These are phyloP conservation scores for Fusarium burgessii DNA, from an alignment of 2,329 filamentous ascomycete genomes.

Conservation along the genomic window DNA sequence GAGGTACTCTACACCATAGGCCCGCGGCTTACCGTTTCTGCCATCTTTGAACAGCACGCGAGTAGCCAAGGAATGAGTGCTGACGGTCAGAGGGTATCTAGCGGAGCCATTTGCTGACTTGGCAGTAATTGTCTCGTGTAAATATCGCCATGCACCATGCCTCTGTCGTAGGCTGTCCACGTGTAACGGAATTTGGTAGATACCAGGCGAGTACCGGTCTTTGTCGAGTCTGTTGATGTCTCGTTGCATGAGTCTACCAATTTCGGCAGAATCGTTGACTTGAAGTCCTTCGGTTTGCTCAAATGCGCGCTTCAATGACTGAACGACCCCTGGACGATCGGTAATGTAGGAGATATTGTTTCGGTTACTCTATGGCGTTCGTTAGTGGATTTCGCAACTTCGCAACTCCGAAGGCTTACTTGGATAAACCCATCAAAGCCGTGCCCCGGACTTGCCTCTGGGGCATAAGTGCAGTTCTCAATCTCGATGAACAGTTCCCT, in stretches of 20 bases:
- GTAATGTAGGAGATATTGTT: constrained; percentile 39
- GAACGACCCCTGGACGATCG: constrained; percentile 21
- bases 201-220: constrained; percentile 46
- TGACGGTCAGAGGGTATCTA: constrained; percentile 57
- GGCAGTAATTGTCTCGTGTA: constrained; percentile 47
- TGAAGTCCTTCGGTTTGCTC: constrained; percentile 24
- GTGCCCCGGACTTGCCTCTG: constrained; percentile 52
- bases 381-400: neutral
- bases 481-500: constrained; percentile 54
- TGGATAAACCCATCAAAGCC: constrained; percentile 56
- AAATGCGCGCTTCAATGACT: constrained; percentile 19
- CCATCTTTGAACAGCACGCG: constrained; percentile 50
- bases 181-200: constrained; percentile 49
- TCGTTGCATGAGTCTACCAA: constrained; percentile 44
- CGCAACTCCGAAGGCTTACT: constrained; percentile 5
- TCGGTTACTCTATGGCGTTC: constrained; percentile 24
- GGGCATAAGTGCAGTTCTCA: constrained; percentile 57
- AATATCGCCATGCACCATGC: constrained; percentile 27
- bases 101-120: constrained; percentile 3
- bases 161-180: constrained; percentile 31
- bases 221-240: constrained; percentile 47
- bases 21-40: constrained; percentile 13
- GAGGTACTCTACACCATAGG: constrained; percentile 51
- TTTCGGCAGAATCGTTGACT: constrained; percentile 38
- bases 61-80: constrained; percentile 52